Percentiles rank a stretch among this genome's conserved stretches.
phyloP scores from a whole-genome alignment of 2,329 filamentous ascomycete species.

The Xylogone sp. region DNA sequence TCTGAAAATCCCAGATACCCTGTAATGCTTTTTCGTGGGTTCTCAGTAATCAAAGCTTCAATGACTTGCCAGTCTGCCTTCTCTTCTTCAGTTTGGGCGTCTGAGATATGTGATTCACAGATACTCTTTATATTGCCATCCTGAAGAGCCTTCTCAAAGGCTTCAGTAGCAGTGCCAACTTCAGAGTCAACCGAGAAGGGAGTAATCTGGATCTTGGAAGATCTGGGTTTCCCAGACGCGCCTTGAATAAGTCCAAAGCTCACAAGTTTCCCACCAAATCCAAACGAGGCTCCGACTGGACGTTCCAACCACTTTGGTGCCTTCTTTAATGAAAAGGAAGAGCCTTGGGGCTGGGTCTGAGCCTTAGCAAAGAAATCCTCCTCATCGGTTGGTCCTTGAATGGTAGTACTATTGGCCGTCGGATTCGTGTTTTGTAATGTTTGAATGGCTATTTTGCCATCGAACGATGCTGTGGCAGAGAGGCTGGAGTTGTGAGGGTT shows the following conservation, averaged over 20 bases:
- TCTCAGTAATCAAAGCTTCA: conserved; percentile 78
- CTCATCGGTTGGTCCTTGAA: conserved; percentile 71
- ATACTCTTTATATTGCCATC: conserved; percentile 74
- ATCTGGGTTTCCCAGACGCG: conserved; percentile 58
- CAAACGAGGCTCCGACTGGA: conserved; percentile 84
- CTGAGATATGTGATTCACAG: conserved; percentile 72
- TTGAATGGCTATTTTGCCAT: conserved; percentile 92
- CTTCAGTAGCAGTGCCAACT: conserved; percentile 77
- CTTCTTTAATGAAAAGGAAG: conserved; percentile 80
- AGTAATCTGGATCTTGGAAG: conserved; percentile 78
- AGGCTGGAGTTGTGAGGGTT: conserved; percentile 90
- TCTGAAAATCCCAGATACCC: conserved; percentile 86
- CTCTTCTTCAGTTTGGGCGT: conserved; percentile 81
- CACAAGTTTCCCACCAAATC: conserved; percentile 90
- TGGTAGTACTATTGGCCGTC: conserved; percentile 61
- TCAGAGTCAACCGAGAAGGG: conserved; percentile 86
- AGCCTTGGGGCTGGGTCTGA: conserved; percentile 84
- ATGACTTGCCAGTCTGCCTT: conserved; percentile 96
- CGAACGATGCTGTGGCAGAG: conserved; percentile 92
- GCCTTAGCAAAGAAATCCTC: conserved; percentile 97
- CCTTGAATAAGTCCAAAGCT: conserved; percentile 60
- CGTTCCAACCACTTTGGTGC: conserved; percentile 89
- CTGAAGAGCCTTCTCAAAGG: conserved; percentile 79
- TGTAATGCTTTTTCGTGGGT: conserved; percentile 80
- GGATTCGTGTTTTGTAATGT: conserved; percentile 92